Percentiles rank a stretch among this genome's conserved stretches.
phyloP scores from a whole-genome alignment of 2,329 filamentous ascomycete genomes.

The Nothopassalora personata region DNA sequence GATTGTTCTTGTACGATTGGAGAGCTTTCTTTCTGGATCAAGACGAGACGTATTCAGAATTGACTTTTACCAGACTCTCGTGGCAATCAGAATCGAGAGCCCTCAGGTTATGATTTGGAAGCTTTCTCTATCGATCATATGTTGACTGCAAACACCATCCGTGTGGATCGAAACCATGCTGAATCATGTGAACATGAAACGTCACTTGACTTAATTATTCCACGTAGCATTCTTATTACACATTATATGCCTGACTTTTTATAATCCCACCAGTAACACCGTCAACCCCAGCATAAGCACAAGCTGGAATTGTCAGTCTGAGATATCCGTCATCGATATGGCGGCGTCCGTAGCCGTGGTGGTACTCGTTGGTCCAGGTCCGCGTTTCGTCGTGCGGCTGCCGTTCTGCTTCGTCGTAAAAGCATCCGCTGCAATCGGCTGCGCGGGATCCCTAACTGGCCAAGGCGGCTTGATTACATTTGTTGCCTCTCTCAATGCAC shows the following conservation, averaged over 20 bases:
- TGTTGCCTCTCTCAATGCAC: constrained; percentile 9
- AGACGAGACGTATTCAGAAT: too few species aligned
- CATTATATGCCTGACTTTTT: not conserved
- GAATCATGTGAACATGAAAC: too few species aligned
- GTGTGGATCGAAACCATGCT: too few species aligned
- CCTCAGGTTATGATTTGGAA: too few species aligned
- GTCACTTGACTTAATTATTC: not conserved
- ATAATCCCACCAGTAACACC: not conserved
- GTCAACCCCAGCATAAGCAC: not conserved
- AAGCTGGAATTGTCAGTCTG: not conserved
- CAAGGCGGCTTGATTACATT: constrained; percentile 2
- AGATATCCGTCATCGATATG: not conserved
- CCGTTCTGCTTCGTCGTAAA: not conserved
- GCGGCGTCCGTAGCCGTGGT: not conserved
- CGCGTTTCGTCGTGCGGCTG: not conserved
- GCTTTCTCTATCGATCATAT: too few species aligned
- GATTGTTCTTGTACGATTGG: too few species aligned
- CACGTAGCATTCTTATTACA: not conserved
- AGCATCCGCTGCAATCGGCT: constrained; percentile 1
- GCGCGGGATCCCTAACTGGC: constrained; percentile 1
- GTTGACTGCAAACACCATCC: too few species aligned
- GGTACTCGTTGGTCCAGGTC: not conserved
- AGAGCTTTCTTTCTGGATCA: too few species aligned
- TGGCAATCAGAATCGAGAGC: too few species aligned
- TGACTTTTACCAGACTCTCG: too few species aligned